Percentiles rank a stretch among this genome's conserved stretches.
phyloP scores from a whole-genome alignment of 345 rosid species.

The Conringia planisiliqua region DNA sequence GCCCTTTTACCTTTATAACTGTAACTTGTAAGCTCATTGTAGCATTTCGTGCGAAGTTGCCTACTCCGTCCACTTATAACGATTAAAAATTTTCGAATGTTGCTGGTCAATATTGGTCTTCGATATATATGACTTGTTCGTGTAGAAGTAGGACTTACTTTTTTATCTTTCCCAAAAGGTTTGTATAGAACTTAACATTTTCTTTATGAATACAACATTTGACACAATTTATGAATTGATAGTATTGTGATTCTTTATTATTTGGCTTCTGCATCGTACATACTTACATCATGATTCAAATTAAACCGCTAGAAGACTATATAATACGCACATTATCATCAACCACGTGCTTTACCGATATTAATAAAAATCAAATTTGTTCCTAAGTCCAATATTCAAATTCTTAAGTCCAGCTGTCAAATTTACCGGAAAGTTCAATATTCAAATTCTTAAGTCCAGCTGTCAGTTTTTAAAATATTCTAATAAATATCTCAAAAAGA shows the following conservation, averaged over 20 bases:
- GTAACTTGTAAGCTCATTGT: neutral
- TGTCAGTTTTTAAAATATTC: too few species aligned
- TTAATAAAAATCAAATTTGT: neutral
- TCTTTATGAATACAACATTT: neutral
- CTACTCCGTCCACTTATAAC: conserved; percentile 18
- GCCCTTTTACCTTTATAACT: neutral
- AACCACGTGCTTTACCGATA: neutral
- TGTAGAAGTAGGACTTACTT: neutral
- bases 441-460: neutral
- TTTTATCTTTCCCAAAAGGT: neutral
- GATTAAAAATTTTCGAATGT: neutral
- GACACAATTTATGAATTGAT: neutral
- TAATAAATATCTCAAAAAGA: neutral
- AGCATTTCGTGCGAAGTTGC: conserved; percentile 29
- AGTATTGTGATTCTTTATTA: neutral
- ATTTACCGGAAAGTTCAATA: too few species aligned
- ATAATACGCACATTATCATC: neutral
- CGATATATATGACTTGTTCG: neutral
- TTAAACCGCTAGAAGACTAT: neutral
- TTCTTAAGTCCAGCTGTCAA: neutral
- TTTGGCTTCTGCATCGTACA: neutral
- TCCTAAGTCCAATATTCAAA: neutral
- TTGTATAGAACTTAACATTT: neutral
- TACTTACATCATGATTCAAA: neutral
- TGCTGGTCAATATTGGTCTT: conserved; percentile 18